Evolutionary conservation across 2,329 filamentous ascomycete genomes (phyloP).

Genomic region (Xylariaceae sp.): DNA sequence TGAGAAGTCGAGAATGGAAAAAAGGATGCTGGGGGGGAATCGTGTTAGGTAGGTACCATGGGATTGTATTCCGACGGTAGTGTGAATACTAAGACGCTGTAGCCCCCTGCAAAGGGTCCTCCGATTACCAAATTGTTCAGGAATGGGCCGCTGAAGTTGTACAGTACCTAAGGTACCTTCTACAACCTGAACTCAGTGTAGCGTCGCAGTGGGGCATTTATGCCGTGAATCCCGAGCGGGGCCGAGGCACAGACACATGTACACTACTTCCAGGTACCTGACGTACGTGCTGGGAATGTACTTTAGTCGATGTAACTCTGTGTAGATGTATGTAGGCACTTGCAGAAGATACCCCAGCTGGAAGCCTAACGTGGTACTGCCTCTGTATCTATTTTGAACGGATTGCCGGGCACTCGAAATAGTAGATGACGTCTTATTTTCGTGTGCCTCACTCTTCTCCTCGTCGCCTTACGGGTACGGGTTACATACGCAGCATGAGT

Average conservation of each 20-base stretch:
- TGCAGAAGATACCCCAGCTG: neutral
- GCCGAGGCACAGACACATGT: neutral
- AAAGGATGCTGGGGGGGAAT: constrained; percentile 27
- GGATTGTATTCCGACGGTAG: neutral
- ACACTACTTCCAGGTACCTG: neutral
- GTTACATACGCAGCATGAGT: too few relatives aligned
- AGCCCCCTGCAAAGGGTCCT: neutral
- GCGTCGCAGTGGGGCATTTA: neutral
- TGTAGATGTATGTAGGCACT: neutral
- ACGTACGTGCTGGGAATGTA: neutral
- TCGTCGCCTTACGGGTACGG: too few relatives aligned
- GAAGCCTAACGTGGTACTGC: neutral
- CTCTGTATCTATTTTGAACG: neutral
- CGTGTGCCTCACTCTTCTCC: too few relatives aligned
- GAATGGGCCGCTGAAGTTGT: neutral
- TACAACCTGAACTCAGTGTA: neutral
- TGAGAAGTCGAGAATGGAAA: constrained; percentile 32
- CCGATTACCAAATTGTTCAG: neutral
- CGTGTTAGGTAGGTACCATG: neutral
- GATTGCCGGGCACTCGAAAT: too few relatives aligned
- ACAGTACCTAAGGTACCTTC: neutral
- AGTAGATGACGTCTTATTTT: too few relatives aligned
- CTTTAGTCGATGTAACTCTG: neutral
- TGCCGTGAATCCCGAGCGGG: neutral
- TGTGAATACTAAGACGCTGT: too few relatives aligned